Conservation (phyloP, 345 rosid species). For the Corymbia maculata region DNA sequence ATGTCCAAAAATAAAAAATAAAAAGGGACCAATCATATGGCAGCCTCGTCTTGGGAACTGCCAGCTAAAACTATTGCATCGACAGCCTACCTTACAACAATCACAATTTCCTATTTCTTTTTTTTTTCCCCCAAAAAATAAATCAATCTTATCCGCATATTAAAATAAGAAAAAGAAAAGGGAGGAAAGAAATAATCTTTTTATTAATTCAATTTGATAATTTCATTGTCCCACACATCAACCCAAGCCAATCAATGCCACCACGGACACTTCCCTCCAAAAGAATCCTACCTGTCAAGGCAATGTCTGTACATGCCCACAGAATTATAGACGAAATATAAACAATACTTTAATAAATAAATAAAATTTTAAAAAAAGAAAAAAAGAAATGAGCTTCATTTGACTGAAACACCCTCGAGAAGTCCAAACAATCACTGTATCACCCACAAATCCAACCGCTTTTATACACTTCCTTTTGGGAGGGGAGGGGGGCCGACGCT, state of each 20-base stretch:
- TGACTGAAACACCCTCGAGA: background rate
- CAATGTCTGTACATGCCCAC: background rate
- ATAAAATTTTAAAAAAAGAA: background rate
- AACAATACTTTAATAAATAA: background rate
- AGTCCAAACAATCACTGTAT: background rate
- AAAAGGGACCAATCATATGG: background rate
- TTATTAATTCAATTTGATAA: background rate
- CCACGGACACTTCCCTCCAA: background rate
- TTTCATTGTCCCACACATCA: background rate
- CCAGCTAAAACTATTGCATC: background rate
- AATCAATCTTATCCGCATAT: background rate
- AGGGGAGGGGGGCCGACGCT: background rate
- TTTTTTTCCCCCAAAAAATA: background rate
- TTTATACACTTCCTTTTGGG: background rate
- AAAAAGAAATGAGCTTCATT: background rate
- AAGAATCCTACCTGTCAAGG: background rate
- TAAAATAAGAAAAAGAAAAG: background rate
- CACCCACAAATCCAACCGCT: background rate
- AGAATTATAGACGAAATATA: background rate
- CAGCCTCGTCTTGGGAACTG: background rate
- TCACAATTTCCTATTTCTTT: background rate
- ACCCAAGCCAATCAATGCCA: background rate
- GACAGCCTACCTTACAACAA: background rate
- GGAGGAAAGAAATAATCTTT: background rate
- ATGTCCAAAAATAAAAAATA: background rate